Conservation (phyloP, 2,329 filamentous ascomycete genomes). For the Venturia nashicola region DNA sequence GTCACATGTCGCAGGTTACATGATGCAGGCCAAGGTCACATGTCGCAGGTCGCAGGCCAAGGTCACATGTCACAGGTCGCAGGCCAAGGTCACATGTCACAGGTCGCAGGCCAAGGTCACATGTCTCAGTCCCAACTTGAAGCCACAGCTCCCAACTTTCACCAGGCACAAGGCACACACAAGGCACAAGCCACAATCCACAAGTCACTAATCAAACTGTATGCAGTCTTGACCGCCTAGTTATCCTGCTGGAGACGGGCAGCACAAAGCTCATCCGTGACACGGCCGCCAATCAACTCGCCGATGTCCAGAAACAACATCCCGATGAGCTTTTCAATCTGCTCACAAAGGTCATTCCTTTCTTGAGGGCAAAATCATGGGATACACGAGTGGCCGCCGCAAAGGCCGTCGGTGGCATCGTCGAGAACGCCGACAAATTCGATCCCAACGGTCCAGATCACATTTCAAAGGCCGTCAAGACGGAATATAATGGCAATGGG, state of each 20-base stretch:
- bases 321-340: slow-evolving; percentile 96
- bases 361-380: slow-evolving; percentile 90
- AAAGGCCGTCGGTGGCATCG: slow-evolving; percentile 87
- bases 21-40: too few species aligned
- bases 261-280: slow-evolving; percentile 94
- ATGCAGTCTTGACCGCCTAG: slow-evolving; percentile 27
- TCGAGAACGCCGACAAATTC: slow-evolving; percentile 75
- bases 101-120: too few species aligned
- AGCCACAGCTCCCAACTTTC: too few species aligned
- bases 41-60: too few species aligned
- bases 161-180: too few species aligned
- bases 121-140: too few species aligned
- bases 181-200: too few species aligned
- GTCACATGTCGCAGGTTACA: too few species aligned
- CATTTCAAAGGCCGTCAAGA: slow-evolving; percentile 21
- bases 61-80: too few species aligned
- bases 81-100: too few species aligned
- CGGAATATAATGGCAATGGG: slow-evolving; percentile 19
- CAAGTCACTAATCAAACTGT: not conserved
- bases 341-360: slow-evolving; percentile 85
- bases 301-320: slow-evolving; percentile 95
- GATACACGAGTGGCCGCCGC: slow-evolving; percentile 89
- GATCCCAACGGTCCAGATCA: slow-evolving; percentile 71
- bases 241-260: slow-evolving; percentile 76
- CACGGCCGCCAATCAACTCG: slow-evolving; percentile 91